Evolutionary conservation across 169 alveolate species (phyloP), one percentile per base, ranked within the genome.

Genomic region (Cryptosporidium viatorum): DNA sequence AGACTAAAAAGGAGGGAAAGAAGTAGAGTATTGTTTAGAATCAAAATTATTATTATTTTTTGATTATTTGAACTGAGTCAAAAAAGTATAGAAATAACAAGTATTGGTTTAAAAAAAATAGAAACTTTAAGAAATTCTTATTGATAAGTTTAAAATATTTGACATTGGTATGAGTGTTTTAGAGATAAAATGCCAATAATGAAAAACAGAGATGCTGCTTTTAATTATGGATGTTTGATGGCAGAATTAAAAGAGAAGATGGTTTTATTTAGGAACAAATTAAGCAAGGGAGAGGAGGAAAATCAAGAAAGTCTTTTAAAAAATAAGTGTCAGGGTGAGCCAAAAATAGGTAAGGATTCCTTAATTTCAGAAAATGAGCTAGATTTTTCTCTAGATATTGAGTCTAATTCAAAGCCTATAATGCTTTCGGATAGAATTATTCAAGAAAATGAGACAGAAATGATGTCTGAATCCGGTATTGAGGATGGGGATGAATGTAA

Each of bases 151-250:
- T 16, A 48, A 48, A 14, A 6, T 14, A 48, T 16, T 14, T 48
- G 55, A 9, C 18, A 16, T 3, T 48, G 55, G 3, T 48, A 48
- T 48, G 55, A 14, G 8, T 23, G 21, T 55, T n/a, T n/a, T n/a
- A 21, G 8, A 29, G 71, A 2, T 10, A 65, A 65, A 14, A 65
- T 65, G 71, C 12, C 43, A 14, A 65, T 65, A 35, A 65, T 33
- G 26, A 65, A 65, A 37, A 37, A 35, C 52, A 65, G 50, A 35
- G 50, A 65, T 65, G 71, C 71, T 33, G 51, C 51, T 31, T 65
- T 65, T 33, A 65, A 65, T 33, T 65, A 65, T 18, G 71, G 52
- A n/a, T 65, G 71, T n/a, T 65, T 65, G 26, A 65, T 65, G 71
- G 71, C 71, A 5, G 71, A 65, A 37, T 29, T 65, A 29, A 65